phyloP scores from a whole-genome alignment of 2,329 filamentous ascomycete genomes.

The Ophiostoma sp. region DNA sequence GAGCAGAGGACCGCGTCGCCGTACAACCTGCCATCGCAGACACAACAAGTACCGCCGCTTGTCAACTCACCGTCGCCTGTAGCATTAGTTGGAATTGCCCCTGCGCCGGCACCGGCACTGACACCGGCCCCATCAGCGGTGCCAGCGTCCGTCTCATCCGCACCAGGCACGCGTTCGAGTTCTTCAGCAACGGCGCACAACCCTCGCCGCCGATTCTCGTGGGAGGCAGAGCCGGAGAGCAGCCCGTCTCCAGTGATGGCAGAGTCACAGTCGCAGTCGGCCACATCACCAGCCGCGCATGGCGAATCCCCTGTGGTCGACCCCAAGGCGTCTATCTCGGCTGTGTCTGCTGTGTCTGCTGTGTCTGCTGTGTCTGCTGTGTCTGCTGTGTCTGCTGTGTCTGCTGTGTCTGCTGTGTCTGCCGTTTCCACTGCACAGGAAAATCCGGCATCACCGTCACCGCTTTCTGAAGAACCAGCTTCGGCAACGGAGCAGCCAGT shows the following conservation, averaged over 20 bases:
- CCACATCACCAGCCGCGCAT: constrained; percentile 4
- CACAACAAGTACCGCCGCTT: not conserved
- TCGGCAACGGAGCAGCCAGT: not conserved
- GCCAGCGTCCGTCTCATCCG: not conserved
- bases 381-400: too few species aligned
- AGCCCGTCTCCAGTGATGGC: not conserved
- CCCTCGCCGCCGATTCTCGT: constrained; percentile 39
- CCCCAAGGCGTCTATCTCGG: not conserved
- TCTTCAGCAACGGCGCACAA: not conserved
- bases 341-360: not conserved
- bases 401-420: too few species aligned
- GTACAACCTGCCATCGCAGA: not conserved
- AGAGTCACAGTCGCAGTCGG: constrained; percentile 1
- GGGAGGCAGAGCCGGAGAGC: constrained; percentile 38
- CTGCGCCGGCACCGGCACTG: not conserved
- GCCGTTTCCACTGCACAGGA: not conserved
- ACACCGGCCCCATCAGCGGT: not conserved
- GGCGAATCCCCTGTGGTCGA: not conserved
- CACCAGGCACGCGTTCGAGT: constrained; percentile 1
- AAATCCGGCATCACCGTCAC: not conserved
- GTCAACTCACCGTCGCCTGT: not conserved
- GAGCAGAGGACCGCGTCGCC: not conserved
- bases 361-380: too few species aligned
- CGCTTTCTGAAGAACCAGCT: not conserved
- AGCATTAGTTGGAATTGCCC: not conserved